These are phyloP conservation scores for Syzygium oleosum DNA, from an alignment of 345 rosid genomes.

Conservation along the genomic window DNA sequence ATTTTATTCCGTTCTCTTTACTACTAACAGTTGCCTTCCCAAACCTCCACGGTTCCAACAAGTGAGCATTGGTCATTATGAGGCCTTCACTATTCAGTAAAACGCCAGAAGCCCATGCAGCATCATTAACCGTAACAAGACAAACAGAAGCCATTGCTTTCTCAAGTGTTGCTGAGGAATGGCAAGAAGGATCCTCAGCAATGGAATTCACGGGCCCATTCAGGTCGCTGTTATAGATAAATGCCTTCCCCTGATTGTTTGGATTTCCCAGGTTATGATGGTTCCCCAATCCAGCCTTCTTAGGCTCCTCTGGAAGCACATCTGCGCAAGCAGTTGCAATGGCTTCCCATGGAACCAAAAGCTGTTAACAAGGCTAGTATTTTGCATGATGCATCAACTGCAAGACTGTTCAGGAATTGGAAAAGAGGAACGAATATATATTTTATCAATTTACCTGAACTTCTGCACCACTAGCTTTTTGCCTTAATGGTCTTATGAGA, in stretches of 20 bases:
- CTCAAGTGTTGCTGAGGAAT: conserved; percentile 27
- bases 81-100: conserved; percentile 76
- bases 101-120: conserved; percentile 94
- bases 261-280: conserved; percentile 26
- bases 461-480: conserved; percentile 72
- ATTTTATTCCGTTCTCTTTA: conserved; percentile 13
- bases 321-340: conserved; percentile 76
- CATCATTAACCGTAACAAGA: conserved; percentile 63
- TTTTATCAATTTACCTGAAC: conserved; percentile 63
- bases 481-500: conserved; percentile 73
- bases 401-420: conserved; percentile 19
- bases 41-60: conserved; percentile 94
- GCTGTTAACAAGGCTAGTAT: conserved; percentile 90
- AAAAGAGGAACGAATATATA: conserved; percentile 7
- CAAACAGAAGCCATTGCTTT: conserved; percentile 70
- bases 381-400: conserved; percentile 49
- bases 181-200: conserved; percentile 6
- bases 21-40: conserved; percentile 52
- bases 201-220: conserved; percentile 10
- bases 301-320: conserved; percentile 66
- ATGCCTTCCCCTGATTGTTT: conserved; percentile 34
- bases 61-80: conserved; percentile 88
- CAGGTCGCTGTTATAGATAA: conserved; percentile 13
- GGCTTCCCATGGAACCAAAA: conserved; percentile 98
- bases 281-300: conserved; percentile 33